phyloP scores from a whole-genome alignment of 805 yeast species.

The Candida pini region DNA sequence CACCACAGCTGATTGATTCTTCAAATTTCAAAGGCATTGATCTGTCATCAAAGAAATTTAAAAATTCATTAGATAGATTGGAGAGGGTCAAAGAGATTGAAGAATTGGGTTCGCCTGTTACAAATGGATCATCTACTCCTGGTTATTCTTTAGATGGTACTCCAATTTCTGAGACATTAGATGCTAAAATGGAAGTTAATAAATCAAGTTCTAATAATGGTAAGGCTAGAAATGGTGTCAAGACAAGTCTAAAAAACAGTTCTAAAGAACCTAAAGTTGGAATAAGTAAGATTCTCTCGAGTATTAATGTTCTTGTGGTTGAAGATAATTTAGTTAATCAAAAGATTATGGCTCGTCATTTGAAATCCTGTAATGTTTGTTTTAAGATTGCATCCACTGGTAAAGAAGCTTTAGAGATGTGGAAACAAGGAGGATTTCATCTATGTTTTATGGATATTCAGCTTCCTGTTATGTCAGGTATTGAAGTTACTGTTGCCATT shows the following conservation, averaged over 20 bases:
- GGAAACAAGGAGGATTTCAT: conserved; percentile 94
- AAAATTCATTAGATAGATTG: background rate
- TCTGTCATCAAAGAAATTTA: background rate
- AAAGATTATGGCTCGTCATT: conserved; percentile 82
- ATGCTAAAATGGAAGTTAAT: background rate
- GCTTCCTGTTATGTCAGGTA: conserved; percentile 91
- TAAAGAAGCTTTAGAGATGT: conserved; percentile 87
- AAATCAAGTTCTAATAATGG: background rate
- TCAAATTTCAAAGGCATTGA: background rate
- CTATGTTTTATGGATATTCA: conserved; percentile 96
- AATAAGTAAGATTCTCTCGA: conserved; percentile 70
- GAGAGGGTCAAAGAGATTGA: background rate
- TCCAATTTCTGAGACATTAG: background rate
- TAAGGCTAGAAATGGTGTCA: too few species aligned
- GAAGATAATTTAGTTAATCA: conserved; percentile 96
- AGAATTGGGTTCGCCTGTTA: background rate
- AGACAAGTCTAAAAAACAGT: background rate
- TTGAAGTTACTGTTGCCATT: conserved; percentile 91
- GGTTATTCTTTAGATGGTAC: background rate
- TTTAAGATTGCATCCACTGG: conserved; percentile 90
- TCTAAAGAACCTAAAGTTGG: conserved; percentile 26
- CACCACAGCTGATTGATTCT: conserved; percentile 6
- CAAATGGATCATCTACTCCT: background rate
- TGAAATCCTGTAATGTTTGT: conserved; percentile 78
- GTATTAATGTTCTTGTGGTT: conserved; percentile 85